phyloP scores from a whole-genome alignment of 2,329 filamentous ascomycete species.

The Elsinoe ampelina region DNA sequence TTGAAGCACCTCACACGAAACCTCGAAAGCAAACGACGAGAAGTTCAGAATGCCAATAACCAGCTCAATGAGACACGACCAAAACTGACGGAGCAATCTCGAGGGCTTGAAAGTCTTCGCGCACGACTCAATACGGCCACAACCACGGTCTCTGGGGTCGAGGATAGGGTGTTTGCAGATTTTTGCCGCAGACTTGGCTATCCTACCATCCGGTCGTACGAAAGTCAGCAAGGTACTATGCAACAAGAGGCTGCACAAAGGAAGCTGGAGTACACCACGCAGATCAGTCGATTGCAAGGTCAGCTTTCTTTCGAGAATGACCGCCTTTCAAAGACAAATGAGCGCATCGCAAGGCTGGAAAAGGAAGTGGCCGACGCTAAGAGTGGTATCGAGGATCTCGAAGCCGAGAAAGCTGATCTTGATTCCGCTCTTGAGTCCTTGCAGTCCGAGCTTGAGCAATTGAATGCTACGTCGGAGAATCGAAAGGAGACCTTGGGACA shows the following conservation, averaged over 20 bases:
- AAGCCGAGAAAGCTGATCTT: constrained; percentile 63
- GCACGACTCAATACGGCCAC: constrained; percentile 47
- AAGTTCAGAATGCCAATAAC: constrained; percentile 62
- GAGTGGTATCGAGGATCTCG: constrained; percentile 59
- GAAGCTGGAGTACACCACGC: constrained; percentile 75
- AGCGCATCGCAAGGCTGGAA: constrained; percentile 60
- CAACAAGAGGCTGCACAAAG: constrained; percentile 86
- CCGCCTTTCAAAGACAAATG: constrained; percentile 58
- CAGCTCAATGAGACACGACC: constrained; percentile 69
- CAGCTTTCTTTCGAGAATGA: constrained; percentile 58
- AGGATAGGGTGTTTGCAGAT: constrained; percentile 74
- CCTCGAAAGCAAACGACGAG: constrained; percentile 70
- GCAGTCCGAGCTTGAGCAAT: constrained; percentile 64
- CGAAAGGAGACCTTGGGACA: constrained; percentile 58
- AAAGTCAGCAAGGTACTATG: constrained; percentile 82
- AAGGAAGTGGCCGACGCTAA: constrained; percentile 57
- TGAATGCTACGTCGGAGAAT: constrained; percentile 62
- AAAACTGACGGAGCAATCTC: constrained; percentile 64
- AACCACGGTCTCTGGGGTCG: constrained; percentile 64
- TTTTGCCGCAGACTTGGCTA: constrained; percentile 88
- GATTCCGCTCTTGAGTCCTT: constrained; percentile 63
- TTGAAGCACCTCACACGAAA: constrained; percentile 72
- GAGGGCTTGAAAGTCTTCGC: constrained; percentile 55
- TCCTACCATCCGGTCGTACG: constrained; percentile 81
- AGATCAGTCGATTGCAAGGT: constrained; percentile 55